These are phyloP conservation scores for Paramecium biaurelia DNA, from an alignment of 73 alveolate genomes.

Conservation along the genomic window DNA sequence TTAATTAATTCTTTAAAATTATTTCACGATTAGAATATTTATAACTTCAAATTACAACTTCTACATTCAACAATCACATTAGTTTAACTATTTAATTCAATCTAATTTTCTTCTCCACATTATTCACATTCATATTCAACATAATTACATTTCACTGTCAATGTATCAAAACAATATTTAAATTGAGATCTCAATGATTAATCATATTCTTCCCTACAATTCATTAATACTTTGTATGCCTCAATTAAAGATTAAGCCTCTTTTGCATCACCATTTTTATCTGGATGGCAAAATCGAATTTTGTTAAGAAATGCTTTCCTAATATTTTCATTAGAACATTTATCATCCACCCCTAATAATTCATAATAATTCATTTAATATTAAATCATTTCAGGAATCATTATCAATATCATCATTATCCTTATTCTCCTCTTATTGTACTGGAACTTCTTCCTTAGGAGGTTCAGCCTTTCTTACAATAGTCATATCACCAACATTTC, in stretches of 20 bases:
- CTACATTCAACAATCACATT: not conserved
- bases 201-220: not conserved
- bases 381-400: not conserved
- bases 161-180: not conserved
- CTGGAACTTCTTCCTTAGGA: not conserved
- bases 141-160: not conserved
- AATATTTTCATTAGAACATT: not conserved
- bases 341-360: not conserved
- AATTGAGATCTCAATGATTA: not conserved
- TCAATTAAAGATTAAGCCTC: not conserved
- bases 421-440: not conserved
- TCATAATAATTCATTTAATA: slow-evolving; percentile 13
- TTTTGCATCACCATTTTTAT: not conserved
- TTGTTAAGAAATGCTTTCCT: not conserved
- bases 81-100: not conserved
- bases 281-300: not conserved
- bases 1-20: too few relatives aligned
- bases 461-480: slow-evolving; percentile 27
- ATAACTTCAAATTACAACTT: not conserved
- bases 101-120: not conserved
- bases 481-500: not conserved
- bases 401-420: slow-evolving; percentile 35
- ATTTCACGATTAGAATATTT: not conserved
- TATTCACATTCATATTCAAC: not conserved
- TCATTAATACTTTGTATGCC: not conserved